These are phyloP conservation scores for Podosphaera fusca DNA, from an alignment of 2,329 filamentous ascomycete genomes.

Conservation along the genomic window DNA sequence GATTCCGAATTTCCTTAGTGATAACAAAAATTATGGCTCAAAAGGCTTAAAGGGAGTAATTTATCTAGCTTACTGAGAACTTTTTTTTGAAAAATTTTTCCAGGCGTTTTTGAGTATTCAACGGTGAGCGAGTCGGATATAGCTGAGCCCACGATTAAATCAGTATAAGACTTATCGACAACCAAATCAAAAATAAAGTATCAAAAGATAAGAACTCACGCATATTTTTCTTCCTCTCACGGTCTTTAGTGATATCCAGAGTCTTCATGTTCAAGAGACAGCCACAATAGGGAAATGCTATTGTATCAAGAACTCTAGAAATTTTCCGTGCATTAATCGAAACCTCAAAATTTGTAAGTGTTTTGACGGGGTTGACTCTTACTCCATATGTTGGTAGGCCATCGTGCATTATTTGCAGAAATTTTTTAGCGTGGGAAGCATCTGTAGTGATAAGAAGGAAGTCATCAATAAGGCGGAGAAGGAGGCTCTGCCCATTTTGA, in stretches of 20 bases:
- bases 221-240: slow-evolving; percentile 25
- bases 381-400: slow-evolving; percentile 67
- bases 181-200: background rate
- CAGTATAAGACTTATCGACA: slow-evolving; percentile 4
- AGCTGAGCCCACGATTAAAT: slow-evolving; percentile 14
- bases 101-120: slow-evolving; percentile 47
- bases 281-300: slow-evolving; percentile 78
- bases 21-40: background rate
- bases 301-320: slow-evolving; percentile 21
- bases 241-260: slow-evolving; percentile 51
- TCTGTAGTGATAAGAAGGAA: slow-evolving; percentile 72
- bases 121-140: slow-evolving; percentile 57
- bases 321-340: slow-evolving; percentile 29
- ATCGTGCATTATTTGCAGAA: slow-evolving; percentile 58
- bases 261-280: slow-evolving; percentile 50
- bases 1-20: background rate
- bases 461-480: slow-evolving; percentile 75
- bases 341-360: slow-evolving; percentile 61
- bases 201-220: slow-evolving; percentile 21
- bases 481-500: slow-evolving; percentile 30
- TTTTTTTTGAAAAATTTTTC: slow-evolving; percentile 60
- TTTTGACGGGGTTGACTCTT: slow-evolving; percentile 53
- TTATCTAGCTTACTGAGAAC: slow-evolving; percentile 33
- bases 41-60: background rate
- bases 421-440: slow-evolving; percentile 38